Evolutionary conservation across 2,329 filamentous ascomycete species (phyloP).

Genomic region (Hypocrella siamensis): DNA sequence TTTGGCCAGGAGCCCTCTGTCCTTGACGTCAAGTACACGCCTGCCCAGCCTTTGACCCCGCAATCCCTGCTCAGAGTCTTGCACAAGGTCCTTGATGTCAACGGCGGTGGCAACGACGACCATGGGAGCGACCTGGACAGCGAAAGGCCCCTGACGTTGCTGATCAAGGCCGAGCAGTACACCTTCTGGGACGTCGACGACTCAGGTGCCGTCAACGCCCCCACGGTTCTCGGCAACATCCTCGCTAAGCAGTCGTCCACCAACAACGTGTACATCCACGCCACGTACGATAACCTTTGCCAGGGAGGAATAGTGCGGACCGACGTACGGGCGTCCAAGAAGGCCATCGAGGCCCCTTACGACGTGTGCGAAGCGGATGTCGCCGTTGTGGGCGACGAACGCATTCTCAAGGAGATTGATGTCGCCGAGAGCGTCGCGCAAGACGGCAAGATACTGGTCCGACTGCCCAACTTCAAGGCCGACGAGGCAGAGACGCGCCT

Average conservation of each 20-base stretch:
- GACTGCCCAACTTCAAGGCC: conserved; percentile 64
- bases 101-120: conserved; percentile 44
- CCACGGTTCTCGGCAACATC: conserved; percentile 39
- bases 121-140: conserved; percentile 23
- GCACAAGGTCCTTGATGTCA: conserved; percentile 29
- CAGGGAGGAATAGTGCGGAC: conserved; percentile 70
- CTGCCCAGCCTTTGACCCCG: conserved; percentile 42
- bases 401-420: conserved; percentile 64
- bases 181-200: conserved; percentile 86
- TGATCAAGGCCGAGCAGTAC: conserved; percentile 60
- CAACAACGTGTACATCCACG: conserved; percentile 45
- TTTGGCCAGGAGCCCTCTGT: conserved; percentile 49
- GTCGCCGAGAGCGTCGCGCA: conserved; percentile 54
- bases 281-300: conserved; percentile 46
- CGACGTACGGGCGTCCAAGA: conserved; percentile 71
- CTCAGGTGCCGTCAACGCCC: conserved; percentile 49
- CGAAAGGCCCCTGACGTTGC: no score
- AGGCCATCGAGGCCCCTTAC: conserved; percentile 73
- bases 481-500: conserved; percentile 85
- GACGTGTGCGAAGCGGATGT: conserved; percentile 66
- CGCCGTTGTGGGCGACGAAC: conserved; percentile 62
- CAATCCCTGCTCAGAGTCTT: conserved; percentile 35
- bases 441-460: conserved; percentile 59
- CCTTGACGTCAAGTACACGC: conserved; percentile 79
- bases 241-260: conserved; percentile 62